Evolutionary conservation across 1,284 basidiomycete species (phyloP), one percentile per base, ranked within the genome.

Genomic region (Ceratobasidium sp.): DNA sequence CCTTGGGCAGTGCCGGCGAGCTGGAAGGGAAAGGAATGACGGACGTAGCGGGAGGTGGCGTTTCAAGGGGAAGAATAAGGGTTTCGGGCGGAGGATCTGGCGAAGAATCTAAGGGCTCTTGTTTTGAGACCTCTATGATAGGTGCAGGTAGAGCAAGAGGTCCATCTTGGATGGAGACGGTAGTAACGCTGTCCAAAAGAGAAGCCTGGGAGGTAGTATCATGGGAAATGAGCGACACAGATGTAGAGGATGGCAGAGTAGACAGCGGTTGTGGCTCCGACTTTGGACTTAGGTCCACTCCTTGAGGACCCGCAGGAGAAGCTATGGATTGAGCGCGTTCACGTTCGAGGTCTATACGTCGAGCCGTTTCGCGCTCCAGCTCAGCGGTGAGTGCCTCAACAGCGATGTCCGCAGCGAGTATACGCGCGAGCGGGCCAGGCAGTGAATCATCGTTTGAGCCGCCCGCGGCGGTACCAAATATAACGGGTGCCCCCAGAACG

Each of bases 331-430:
- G 83, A 33, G 85, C 83, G 33, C 84, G 81, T 81, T 85, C 83
- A 70, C 84, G 85, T 81, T 92, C 91, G 15, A 91, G 82, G 42
- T 87, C 85, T 70, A 95, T 80, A 64, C 93, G 85, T 80, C 88
- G 88, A 79, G 89, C 88, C 28, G 89, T 90, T 85, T 95, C 94
- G 3, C 83, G 82, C 80, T 92, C 89, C 60, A 96, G 84, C 82
- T 96, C 94, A 64, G 87, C 86, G 28, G 89, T 87, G 23, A 96
- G 85, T 0, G 88, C 86, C 42, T 89, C 87, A 9, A 94, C 89
- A 0, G 92, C 87, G 44, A 89, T 88, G 81, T 92, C 88, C 0
- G 91, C 91, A 0, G 91, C 86, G 20, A 91, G 80, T 2, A 93
- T 86, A 51, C 93, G 87, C 0, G 90, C 91, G 26, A 91, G 49